Evolutionary conservation across 2,329 filamentous ascomycete genomes (phyloP).

Genomic region (Apiospora hydei): DNA sequence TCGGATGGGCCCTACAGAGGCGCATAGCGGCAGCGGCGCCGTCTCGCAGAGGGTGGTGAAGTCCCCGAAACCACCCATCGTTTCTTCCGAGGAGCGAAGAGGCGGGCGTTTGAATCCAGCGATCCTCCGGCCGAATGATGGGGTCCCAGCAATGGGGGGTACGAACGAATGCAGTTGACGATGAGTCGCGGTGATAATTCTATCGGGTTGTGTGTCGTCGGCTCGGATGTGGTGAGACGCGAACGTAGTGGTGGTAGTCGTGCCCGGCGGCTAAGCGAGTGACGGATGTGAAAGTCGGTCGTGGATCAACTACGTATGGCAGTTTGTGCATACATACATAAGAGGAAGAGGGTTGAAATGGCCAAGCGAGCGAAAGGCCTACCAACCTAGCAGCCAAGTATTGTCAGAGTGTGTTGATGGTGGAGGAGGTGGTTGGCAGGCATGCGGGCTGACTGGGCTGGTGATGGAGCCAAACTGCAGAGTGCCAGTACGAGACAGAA

Average conservation of each 20-base stretch:
- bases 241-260: neutral
- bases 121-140: neutral
- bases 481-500: neutral
- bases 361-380: conserved; percentile 11
- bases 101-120: neutral
- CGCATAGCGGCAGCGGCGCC: conserved; percentile 86
- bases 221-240: neutral
- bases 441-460: neutral
- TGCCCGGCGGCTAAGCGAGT: neutral
- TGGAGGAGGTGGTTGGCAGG: conserved; percentile 7
- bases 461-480: neutral
- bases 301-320: neutral
- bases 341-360: conserved; percentile 13
- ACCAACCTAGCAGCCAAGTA: conserved; percentile 10
- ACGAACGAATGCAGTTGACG: conserved; percentile 13
- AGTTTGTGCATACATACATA: neutral
- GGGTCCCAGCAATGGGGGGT: neutral
- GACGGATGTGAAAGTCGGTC: neutral
- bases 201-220: neutral
- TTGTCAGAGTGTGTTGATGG: conserved; percentile 3
- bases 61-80: conserved; percentile 86
- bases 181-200: neutral
- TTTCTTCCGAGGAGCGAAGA: neutral
- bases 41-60: conserved; percentile 87
- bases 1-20: conserved; percentile 79